Evolutionary conservation across 2,329 filamentous ascomycete species (phyloP).

Genomic region (Fusarium austroafricanum): DNA sequence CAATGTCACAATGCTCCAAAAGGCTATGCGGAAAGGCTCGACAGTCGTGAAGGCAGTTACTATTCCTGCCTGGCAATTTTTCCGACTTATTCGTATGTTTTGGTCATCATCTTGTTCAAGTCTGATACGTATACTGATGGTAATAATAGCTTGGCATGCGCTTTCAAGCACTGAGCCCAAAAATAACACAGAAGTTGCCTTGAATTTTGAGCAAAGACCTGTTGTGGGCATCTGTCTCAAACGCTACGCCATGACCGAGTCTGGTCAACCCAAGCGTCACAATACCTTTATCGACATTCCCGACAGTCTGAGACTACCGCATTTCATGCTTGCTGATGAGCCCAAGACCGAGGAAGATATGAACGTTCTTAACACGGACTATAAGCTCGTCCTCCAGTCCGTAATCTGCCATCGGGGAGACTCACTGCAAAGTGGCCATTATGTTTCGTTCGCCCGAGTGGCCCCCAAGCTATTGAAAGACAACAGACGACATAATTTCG

Average conservation of each 20-base stretch:
- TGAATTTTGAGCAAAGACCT: constrained; percentile 86
- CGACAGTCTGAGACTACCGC: constrained; percentile 80
- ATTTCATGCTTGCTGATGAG: constrained; percentile 86
- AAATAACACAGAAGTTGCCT: constrained; percentile 84
- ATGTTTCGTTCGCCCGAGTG: constrained; percentile 85
- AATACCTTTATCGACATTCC: constrained; percentile 93
- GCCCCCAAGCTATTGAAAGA: constrained; percentile 71
- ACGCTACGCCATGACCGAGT: constrained; percentile 78
- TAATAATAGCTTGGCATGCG: constrained; percentile 83
- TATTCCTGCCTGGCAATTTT: constrained; percentile 98
- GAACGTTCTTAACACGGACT: constrained; percentile 83
- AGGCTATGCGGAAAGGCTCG: constrained; percentile 59
- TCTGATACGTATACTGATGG: constrained; percentile 50
- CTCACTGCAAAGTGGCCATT: constrained; percentile 89
- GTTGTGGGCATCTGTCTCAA: constrained; percentile 94
- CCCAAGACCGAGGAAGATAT: constrained; percentile 67
- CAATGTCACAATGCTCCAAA: constrained; percentile 56
- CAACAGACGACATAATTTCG: constrained; percentile 66
- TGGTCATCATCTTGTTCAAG: background rate
- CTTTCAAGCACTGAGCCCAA: constrained; percentile 62
- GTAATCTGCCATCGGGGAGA: constrained; percentile 92
- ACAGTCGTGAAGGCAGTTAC: constrained; percentile 81
- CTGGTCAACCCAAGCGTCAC: constrained; percentile 76
- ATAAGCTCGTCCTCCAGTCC: constrained; percentile 91
- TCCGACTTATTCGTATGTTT: constrained; percentile 85